These are phyloP conservation scores for Thalassiosira profunda DNA, from an alignment of 108 stramenopile species.

Conservation along the genomic window DNA sequence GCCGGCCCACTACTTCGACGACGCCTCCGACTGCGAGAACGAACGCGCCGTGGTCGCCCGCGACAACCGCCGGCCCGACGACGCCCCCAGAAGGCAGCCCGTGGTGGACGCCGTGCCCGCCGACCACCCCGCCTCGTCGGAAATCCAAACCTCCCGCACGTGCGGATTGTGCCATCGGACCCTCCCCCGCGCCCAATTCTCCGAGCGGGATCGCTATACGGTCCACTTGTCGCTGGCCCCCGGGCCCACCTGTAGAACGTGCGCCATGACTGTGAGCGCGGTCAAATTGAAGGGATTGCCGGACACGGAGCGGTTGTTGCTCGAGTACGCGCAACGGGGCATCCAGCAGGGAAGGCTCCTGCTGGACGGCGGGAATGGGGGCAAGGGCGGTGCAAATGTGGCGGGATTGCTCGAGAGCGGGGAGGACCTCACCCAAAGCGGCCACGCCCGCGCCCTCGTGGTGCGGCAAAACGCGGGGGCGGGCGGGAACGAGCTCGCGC, in stretches of 20 bases:
- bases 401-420: background rate
- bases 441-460: background rate
- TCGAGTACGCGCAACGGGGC: constrained; percentile 8
- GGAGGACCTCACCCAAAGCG: too few species aligned
- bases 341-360: background rate
- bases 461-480: background rate
- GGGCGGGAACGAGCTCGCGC: background rate
- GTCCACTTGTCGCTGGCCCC: constrained; percentile 16
- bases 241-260: constrained; percentile 42
- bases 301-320: constrained; percentile 2
- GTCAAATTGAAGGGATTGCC: constrained; percentile 9
- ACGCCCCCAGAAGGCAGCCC: background rate
- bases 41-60: background rate
- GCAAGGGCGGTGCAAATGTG: background rate
- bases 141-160: constrained; percentile 29
- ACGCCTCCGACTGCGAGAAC: background rate
- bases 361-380: background rate
- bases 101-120: background rate
- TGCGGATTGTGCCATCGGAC: constrained; percentile 45
- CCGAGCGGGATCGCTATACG: constrained; percentile 23
- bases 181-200: constrained; percentile 33
- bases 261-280: constrained; percentile 45
- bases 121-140: constrained; percentile 35
- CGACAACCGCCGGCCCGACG: constrained; percentile 9
- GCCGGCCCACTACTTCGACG: too few species aligned